Conservation (phyloP, 805 yeast genomes). For the Candida yuanshanica region DNA sequence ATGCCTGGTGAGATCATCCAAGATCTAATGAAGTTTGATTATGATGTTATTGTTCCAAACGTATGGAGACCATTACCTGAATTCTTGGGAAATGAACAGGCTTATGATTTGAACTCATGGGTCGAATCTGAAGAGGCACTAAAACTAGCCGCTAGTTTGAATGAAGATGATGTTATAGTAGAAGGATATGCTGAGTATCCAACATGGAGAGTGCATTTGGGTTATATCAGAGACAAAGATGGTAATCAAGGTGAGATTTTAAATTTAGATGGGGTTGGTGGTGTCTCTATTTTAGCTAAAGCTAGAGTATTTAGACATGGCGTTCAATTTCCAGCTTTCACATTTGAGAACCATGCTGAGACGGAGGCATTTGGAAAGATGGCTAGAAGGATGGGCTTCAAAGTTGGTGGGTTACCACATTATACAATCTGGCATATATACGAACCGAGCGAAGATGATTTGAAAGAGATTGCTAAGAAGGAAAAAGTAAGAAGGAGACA, state of each 20-base stretch:
- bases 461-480: slow-evolving; percentile 58
- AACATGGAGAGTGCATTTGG: slow-evolving; percentile 79
- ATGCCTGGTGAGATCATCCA: slow-evolving; percentile 73
- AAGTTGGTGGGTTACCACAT: slow-evolving; percentile 85
- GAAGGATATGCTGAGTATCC: slow-evolving; percentile 87
- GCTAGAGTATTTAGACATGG: slow-evolving; percentile 74
- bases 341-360: slow-evolving; percentile 81
- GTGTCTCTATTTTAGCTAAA: slow-evolving; percentile 73
- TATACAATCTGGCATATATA: slow-evolving; percentile 88
- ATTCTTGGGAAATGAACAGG: slow-evolving; percentile 85
- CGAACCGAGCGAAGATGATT: slow-evolving; percentile 84
- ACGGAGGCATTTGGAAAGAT: slow-evolving; percentile 85
- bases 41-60: slow-evolving; percentile 75
- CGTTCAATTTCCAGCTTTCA: slow-evolving; percentile 79
- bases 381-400: slow-evolving; percentile 72
- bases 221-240: slow-evolving; percentile 55
- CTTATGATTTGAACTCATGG: slow-evolving; percentile 97
- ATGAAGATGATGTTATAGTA: slow-evolving; percentile 81
- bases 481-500: slow-evolving; percentile 60
- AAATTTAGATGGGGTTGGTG: slow-evolving; percentile 81
- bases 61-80: slow-evolving; percentile 97
- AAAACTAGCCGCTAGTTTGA: slow-evolving; percentile 55
- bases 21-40: slow-evolving; percentile 62
- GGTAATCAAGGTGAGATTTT: slow-evolving; percentile 62
- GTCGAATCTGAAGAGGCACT: slow-evolving; percentile 77